Percentiles rank a stretch among this genome's conserved stretches.
Conservation (phyloP, 495 filamentous ascomycete genomes). For the Penicilliopsis zonata region DNA sequence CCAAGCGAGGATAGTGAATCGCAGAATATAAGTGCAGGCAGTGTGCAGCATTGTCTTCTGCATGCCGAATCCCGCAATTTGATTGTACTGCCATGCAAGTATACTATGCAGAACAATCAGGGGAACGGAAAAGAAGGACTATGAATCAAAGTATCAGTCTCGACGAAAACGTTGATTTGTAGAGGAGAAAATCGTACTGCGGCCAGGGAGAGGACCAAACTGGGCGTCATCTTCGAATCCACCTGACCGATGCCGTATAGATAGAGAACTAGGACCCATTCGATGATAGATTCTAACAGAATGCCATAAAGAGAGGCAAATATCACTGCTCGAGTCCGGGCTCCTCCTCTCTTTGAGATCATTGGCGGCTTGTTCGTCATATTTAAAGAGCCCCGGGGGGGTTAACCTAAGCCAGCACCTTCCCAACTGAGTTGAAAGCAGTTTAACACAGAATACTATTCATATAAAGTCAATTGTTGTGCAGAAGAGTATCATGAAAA, state of each 20-base stretch:
- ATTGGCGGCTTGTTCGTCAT: slow-evolving; percentile 17
- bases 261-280: slow-evolving; percentile 27
- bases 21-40: slow-evolving; percentile 26
- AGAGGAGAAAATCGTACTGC: slow-evolving; percentile 16
- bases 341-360: slow-evolving; percentile 17
- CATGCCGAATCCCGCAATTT: slow-evolving; percentile 20
- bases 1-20: slow-evolving; percentile 26
- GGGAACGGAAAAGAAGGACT: slow-evolving; percentile 30
- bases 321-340: slow-evolving; percentile 31
- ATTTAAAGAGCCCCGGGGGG: slow-evolving; percentile 1
- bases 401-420: not conserved
- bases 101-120: slow-evolving; percentile 29
- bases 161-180: not conserved
- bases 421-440: not conserved
- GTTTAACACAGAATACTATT: too few relatives aligned
- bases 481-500: too few relatives aligned
- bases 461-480: too few relatives aligned
- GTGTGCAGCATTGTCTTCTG: slow-evolving; percentile 24
- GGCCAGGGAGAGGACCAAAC: slow-evolving; percentile 24
- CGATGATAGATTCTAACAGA: slow-evolving; percentile 24
- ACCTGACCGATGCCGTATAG: slow-evolving; percentile 25
- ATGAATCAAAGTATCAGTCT: slow-evolving; percentile 2
- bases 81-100: slow-evolving; percentile 34
- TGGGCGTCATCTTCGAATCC: slow-evolving; percentile 32
- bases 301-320: slow-evolving; percentile 28